A percentile compares a stretch with the other conserved stretches of the same genome.
phyloP scores from a whole-genome alignment of 1,284 basidiomycete genomes.

The Ceratobasidium sp. region DNA sequence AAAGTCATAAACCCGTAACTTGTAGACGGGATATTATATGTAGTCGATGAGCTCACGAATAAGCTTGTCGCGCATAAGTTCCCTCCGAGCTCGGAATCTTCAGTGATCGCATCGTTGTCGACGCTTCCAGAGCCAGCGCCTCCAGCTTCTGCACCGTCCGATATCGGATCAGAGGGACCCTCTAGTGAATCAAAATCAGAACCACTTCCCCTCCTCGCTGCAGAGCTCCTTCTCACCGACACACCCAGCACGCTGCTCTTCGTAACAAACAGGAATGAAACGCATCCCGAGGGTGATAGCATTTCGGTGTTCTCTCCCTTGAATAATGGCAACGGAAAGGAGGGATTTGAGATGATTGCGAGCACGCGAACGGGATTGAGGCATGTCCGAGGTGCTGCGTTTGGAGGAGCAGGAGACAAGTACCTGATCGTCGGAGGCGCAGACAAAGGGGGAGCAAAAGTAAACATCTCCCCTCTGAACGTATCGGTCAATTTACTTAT shows the following conservation, averaged over 20 bases:
- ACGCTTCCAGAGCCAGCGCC: conserved; percentile 30
- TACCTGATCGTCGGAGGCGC: conserved; percentile 50
- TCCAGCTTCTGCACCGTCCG: not conserved
- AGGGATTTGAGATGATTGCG: conserved; percentile 43
- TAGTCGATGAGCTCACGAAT: conserved; percentile 69
- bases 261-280: conserved; percentile 69
- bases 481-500: no score
- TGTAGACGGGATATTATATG: conserved; percentile 58
- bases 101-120: conserved; percentile 37
- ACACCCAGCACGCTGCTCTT: conserved; percentile 58
- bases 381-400: conserved; percentile 49
- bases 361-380: conserved; percentile 49
- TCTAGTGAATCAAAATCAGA: conserved; percentile 64
- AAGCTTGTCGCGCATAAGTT: conserved; percentile 61
- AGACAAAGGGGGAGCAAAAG: conserved; percentile 49
- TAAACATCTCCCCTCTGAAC: conserved; percentile 24
- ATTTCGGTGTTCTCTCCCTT: conserved; percentile 64
- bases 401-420: conserved; percentile 46
- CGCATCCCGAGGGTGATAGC: conserved; percentile 64
- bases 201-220: conserved; percentile 55
- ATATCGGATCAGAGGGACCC: conserved; percentile 53
- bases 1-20: no score
- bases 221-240: conserved; percentile 39
- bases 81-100: conserved; percentile 46
- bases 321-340: conserved; percentile 40